Evolutionary conservation across 257 asterid genomes (phyloP).

Genomic region (Parsonsia alboflavescens): DNA sequence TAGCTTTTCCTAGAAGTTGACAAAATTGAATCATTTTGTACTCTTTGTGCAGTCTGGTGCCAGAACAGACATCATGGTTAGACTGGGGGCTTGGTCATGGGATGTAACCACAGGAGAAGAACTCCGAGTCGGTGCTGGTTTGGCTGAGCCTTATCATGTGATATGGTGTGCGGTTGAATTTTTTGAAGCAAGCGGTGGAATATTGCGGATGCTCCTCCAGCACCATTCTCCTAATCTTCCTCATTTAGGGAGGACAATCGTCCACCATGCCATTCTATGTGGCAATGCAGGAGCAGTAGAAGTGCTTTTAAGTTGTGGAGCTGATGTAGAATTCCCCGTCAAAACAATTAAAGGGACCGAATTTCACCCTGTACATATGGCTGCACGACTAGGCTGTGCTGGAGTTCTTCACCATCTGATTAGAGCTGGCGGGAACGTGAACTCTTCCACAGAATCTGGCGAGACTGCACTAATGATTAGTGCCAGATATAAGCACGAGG

Average conservation of each 20-base stretch:
- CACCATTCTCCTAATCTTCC: conserved; percentile 52
- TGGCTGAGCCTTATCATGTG: conserved; percentile 66
- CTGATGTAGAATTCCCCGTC: conserved; percentile 43
- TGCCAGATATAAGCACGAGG: conserved; percentile 39
- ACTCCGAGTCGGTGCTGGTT: conserved; percentile 69
- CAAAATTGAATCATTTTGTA: background rate
- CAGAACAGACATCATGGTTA: conserved; percentile 49
- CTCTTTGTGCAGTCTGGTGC: conserved; percentile 44
- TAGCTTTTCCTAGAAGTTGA: background rate
- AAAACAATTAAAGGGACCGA: conserved; percentile 28
- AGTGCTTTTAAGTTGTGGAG: conserved; percentile 46
- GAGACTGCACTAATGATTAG: conserved; percentile 63
- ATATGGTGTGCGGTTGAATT: conserved; percentile 84
- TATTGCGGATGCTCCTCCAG: conserved; percentile 53
- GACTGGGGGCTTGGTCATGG: conserved; percentile 87
- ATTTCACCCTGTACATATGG: conserved; percentile 47
- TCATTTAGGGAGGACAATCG: conserved; percentile 54
- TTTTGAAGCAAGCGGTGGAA: conserved; percentile 57
- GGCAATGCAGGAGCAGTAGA: conserved; percentile 46
- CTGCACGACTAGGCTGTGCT: conserved; percentile 42
- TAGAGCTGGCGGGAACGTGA: conserved; percentile 37
- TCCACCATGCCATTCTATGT: conserved; percentile 66
- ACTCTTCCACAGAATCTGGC: conserved; percentile 48
- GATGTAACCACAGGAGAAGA: conserved; percentile 63
- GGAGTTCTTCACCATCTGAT: conserved; percentile 40